Percentiles rank a stretch among this genome's conserved stretches.
These are phyloP conservation scores for Verticillium zaregamsianum DNA, from an alignment of 2,329 filamentous ascomycete genomes.

Conservation along the genomic window DNA sequence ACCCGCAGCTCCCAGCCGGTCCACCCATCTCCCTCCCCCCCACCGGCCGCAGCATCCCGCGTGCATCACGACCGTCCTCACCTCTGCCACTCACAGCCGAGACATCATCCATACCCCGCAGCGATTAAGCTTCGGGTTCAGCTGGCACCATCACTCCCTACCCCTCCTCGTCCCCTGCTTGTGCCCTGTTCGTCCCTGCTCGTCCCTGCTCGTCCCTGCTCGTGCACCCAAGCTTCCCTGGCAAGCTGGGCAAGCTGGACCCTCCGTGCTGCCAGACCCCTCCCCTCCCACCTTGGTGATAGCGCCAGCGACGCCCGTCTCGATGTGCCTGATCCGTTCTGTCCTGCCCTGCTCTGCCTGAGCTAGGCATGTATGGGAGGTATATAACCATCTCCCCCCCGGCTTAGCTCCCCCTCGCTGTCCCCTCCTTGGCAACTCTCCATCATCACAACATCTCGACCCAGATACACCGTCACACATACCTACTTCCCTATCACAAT, in stretches of 20 bases:
- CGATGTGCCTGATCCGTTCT: background rate
- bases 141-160: background rate
- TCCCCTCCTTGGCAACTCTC: background rate
- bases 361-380: background rate
- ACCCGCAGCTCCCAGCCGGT: background rate
- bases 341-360: background rate
- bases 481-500: constrained; percentile 19
- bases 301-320: background rate
- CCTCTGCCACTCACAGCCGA: background rate
- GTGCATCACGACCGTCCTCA: background rate
- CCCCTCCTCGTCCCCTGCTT: background rate
- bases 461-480: background rate
- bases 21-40: background rate
- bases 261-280: background rate
- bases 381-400: background rate
- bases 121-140: background rate
- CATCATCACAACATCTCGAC: background rate
- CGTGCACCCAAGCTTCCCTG: background rate
- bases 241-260: background rate
- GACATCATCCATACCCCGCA: background rate
- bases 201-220: background rate
- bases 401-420: background rate
- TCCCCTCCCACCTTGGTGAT: background rate
- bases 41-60: background rate
- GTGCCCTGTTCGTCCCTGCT: background rate